These are phyloP conservation scores for Lachnum nothofagi DNA, from an alignment of 2,329 filamentous ascomycete species.

Conservation along the genomic window DNA sequence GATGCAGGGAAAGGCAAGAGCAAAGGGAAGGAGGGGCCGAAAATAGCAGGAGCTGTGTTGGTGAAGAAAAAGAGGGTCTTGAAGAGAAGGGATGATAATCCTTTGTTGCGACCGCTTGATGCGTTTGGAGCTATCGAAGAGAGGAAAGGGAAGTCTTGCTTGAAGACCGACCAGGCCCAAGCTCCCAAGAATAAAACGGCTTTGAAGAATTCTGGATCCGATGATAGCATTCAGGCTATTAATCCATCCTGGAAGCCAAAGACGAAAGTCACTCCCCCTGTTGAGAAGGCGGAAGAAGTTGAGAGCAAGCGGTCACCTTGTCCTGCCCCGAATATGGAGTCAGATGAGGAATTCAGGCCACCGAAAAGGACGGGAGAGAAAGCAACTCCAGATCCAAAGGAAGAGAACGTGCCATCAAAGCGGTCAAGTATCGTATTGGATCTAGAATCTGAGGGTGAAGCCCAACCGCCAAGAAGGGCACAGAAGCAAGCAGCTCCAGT, in stretches of 20 bases:
- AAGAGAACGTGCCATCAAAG: too few relatives aligned
- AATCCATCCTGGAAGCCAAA: background rate
- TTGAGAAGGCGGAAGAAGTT: slow-evolving; percentile 16
- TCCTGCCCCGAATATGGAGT: too few relatives aligned
- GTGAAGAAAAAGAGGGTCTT: slow-evolving; percentile 18
- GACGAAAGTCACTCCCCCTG: slow-evolving; percentile 22
- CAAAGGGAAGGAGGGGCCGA: slow-evolving; percentile 3
- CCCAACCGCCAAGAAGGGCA: too few relatives aligned
- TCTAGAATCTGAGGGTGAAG: too few relatives aligned
- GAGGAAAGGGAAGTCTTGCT: background rate
- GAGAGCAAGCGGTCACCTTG: background rate
- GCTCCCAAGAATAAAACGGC: too few relatives aligned
- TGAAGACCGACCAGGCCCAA: too few relatives aligned
- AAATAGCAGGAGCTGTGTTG: background rate
- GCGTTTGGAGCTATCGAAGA: background rate
- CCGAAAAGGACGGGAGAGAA: too few relatives aligned
- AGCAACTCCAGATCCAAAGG: background rate
- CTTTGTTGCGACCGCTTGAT: slow-evolving; percentile 15
- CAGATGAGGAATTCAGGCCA: too few relatives aligned
- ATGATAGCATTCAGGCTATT: too few relatives aligned
- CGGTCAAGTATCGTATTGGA: too few relatives aligned
- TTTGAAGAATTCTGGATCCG: too few relatives aligned
- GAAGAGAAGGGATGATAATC: slow-evolving; percentile 18
- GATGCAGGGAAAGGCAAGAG: background rate
- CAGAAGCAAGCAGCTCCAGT: too few relatives aligned